These are phyloP conservation scores for Ceratocystis smalleyi DNA, from an alignment of 2,329 filamentous ascomycete genomes.

Conservation along the genomic window DNA sequence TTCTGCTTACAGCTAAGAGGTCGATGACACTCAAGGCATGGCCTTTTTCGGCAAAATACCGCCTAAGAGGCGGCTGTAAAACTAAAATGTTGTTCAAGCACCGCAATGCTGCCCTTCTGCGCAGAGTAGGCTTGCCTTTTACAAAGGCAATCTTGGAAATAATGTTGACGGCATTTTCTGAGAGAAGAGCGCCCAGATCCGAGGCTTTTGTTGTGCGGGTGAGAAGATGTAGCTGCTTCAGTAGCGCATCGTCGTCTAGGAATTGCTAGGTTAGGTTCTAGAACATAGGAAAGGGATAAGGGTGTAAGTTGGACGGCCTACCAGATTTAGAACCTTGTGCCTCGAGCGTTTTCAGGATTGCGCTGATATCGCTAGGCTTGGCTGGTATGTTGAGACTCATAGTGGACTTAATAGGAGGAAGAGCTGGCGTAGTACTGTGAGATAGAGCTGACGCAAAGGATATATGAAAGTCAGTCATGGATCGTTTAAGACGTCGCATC, in stretches of 20 bases:
- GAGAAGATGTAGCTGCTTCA: conserved; percentile 15
- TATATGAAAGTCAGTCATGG: conserved; percentile 14
- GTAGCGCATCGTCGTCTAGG: conserved; percentile 11
- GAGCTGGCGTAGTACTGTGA: conserved; percentile 1
- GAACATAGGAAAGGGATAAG: not conserved
- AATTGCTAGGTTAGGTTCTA: not conserved
- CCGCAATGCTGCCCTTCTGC: conserved; percentile 11
- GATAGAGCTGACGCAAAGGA: conserved; percentile 13
- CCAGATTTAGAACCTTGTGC: conserved; percentile 10
- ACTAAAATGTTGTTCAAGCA: conserved; percentile 18
- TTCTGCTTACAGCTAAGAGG: conserved; percentile 9
- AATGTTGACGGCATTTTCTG: conserved; percentile 10
- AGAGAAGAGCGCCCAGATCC: conserved; percentile 9
- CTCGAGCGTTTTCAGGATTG: conserved; percentile 9
- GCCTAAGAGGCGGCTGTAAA: conserved; percentile 16
- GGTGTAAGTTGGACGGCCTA: not conserved
- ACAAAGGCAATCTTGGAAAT: conserved; percentile 15
- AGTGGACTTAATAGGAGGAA: not conserved
- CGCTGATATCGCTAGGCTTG: conserved; percentile 13
- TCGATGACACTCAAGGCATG: conserved; percentile 15
- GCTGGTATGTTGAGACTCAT: conserved; percentile 5
- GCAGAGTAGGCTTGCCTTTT: conserved; percentile 12
- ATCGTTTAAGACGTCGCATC: conserved; percentile 11
- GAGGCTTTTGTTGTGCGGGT: conserved; percentile 11
- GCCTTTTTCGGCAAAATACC: conserved; percentile 17